These are phyloP conservation scores for Colletotrichum lini DNA, from an alignment of 2,329 filamentous ascomycete genomes.

Conservation along the genomic window DNA sequence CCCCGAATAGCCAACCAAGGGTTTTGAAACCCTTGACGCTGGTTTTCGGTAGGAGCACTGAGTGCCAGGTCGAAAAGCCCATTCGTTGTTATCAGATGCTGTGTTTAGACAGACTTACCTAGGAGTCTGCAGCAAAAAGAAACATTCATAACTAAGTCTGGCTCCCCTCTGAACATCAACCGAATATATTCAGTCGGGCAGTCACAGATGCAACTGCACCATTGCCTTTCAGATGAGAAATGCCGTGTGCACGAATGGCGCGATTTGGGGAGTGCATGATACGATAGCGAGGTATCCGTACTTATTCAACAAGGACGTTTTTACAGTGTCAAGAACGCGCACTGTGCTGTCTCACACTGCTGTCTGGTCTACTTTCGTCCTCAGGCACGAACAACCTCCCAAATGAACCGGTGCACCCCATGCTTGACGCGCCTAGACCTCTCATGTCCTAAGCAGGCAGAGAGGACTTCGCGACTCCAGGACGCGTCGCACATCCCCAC, in stretches of 20 bases:
- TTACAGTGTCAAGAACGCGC: not conserved
- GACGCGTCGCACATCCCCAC: constrained; percentile 43
- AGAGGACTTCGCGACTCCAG: constrained; percentile 31
- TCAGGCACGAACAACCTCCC: constrained; percentile 35
- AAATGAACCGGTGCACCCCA: constrained; percentile 29
- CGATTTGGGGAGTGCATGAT: not conserved
- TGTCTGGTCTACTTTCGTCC: constrained; percentile 2
- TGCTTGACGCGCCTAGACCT: constrained; percentile 32
- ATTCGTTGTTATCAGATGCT: too few species aligned
- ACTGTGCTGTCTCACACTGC: not conserved
- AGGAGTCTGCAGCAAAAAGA: not conserved
- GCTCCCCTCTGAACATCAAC: not conserved
- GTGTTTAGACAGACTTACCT: not conserved
- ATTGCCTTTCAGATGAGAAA: not conserved
- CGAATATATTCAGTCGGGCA: too few species aligned
- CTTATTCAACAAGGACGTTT: too few species aligned
- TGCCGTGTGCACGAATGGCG: not conserved
- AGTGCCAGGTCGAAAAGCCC: not conserved
- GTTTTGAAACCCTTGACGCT: not conserved
- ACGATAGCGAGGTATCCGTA: too few species aligned
- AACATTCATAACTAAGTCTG: not conserved
- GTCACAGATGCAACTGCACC: not conserved
- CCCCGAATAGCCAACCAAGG: not conserved
- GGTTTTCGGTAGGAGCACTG: not conserved
- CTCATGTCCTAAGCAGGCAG: constrained; percentile 21